Percentiles rank a stretch among this genome's conserved stretches.
phyloP scores from a whole-genome alignment of 2,329 filamentous ascomycete genomes.

The Fusarium keratoplasticum region DNA sequence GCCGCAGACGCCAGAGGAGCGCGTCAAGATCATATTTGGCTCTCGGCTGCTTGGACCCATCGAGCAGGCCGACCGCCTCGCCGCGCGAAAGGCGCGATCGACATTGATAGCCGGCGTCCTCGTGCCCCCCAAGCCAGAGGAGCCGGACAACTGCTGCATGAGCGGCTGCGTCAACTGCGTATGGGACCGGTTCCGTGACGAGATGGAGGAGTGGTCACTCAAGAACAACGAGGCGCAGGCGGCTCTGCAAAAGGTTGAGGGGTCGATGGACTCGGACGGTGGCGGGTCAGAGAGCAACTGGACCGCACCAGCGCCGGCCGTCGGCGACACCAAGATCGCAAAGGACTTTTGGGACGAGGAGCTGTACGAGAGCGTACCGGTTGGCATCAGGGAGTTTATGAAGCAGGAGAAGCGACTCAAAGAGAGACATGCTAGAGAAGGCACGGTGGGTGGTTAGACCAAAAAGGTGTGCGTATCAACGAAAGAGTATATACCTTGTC shows the following conservation, averaged over 20 bases:
- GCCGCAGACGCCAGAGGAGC: slow-evolving; percentile 61
- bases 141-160: slow-evolving; percentile 99
- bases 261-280: slow-evolving; percentile 83
- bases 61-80: slow-evolving; percentile 72
- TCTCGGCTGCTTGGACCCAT: slow-evolving; percentile 80
- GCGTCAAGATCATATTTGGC: slow-evolving; percentile 81
- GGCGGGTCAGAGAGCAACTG: slow-evolving; percentile 80
- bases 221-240: slow-evolving; percentile 72
- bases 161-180: slow-evolving; percentile 98
- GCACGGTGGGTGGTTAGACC: slow-evolving; percentile 56
- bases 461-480: not conserved
- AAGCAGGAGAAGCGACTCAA: slow-evolving; percentile 92
- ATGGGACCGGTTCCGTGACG: slow-evolving; percentile 91
- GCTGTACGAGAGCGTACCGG: slow-evolving; percentile 83
- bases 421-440: slow-evolving; percentile 73
- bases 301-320: slow-evolving; percentile 49
- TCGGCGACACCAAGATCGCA: slow-evolving; percentile 55
- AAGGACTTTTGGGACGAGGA: slow-evolving; percentile 72
- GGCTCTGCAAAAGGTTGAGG: slow-evolving; percentile 56
- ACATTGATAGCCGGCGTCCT: slow-evolving; percentile 80
- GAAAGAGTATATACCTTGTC: slow-evolving; percentile 37
- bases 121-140: slow-evolving; percentile 85
- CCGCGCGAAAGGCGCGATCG: slow-evolving; percentile 68
- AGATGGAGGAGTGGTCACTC: slow-evolving; percentile 88
- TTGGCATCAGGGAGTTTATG: slow-evolving; percentile 98